Base-by-base conservation (phyloP, 768 basidiomycete genomes). In the Tulasnella sp. region DNA sequence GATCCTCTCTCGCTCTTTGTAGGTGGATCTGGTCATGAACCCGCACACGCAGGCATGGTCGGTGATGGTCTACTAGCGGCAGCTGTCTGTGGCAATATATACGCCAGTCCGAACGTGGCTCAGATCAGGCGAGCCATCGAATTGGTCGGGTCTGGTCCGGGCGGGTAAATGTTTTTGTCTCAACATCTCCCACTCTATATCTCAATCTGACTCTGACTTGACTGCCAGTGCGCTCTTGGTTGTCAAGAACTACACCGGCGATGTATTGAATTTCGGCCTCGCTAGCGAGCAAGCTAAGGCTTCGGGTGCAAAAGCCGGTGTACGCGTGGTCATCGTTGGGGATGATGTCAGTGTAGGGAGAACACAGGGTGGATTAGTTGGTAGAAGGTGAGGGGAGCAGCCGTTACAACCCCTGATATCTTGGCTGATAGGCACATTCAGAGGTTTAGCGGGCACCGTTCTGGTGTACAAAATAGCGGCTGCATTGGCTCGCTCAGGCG, bases 381-480 rank as follows among this genome's bases (percentile, higher is more conserved):
- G 92, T 21, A 77, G 91, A 69, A 77, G 88, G 87, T 81, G 63
- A 10, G 71, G 38, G 13, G 4, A 29, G 9, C 32, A 26, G 19
- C 30, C 11, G 9, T 56, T 19, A 43, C 10, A n/a, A 27, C 17
- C 19, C 41, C n/a, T 23, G 19, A 30, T 19, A 34, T 49, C n/a
- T 43, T 17, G 26, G 17, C 45, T 41, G 41, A 27, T 43, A 15
- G 43, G 11, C 17, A 50, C 17, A 50, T 11, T 44, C 59, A 89
- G 91, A 67, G 89, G 89, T 43, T 78, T 90, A 10, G 87, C 88
- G 0, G 88, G 88, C 1, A 86, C 85, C 3, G 81, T 86, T 3
- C 73, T 91, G 21, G 87, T 92, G 1, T 94, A 94, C 77, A 95
- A 95, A 73, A 84, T 93, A 56, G 86, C 89, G 9, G 91, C 91